Base-by-base conservation (phyloP, 176 grass and related monocot species). In the Rhipidocladum racemiflorum region DNA sequence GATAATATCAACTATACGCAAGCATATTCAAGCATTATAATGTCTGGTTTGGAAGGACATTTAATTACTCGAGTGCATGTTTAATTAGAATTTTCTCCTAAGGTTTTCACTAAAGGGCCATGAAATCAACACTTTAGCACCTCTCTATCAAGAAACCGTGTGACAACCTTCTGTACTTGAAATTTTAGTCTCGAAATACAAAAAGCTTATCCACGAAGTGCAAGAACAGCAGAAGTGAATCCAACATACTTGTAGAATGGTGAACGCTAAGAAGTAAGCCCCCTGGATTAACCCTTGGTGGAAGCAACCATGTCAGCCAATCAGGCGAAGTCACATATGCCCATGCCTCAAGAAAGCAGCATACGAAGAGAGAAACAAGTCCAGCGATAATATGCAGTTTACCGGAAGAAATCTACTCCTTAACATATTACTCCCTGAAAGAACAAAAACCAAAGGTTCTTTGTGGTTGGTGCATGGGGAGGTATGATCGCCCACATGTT, bases 331-430 rank as follows among this genome's bases (percentile, higher is more conserved):
- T 44, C 57, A 62, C 44, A 76, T 82, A 65, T 60, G 10, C 32
- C 3, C 51, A 80, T 60, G 9, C 39, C 16, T 48, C 40, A 74
- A 68, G 23, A 67, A 59, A 48, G 67, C 42, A 72, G 56, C 68
- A 80, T 72, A 55, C 1, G 13, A 23, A 38, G 42, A 68, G 16
- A 74, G 21, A 77, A 80, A 80, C 17, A 74, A 79, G 32, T 34
- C 32, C 32, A 34, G 4, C 13, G 57, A 61, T 68, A 60, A 67
- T 65, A 24, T 23, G 30, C 29, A 18, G 24, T 30, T 79, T 65
- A 65, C 59, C 32, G 18, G 49, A 66, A 61, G 21, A 78, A 79
- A 59, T 12, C 20, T 84, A 65, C 49, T 77, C 28, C 25, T 55
- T 64, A 67, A 46, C 65, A n/a, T 70, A 20, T 81, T 65, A 57